These are phyloP conservation scores for Phytophthora podocarpi DNA, from an alignment of 352 stramenopile genomes.

Conservation along the genomic window DNA sequence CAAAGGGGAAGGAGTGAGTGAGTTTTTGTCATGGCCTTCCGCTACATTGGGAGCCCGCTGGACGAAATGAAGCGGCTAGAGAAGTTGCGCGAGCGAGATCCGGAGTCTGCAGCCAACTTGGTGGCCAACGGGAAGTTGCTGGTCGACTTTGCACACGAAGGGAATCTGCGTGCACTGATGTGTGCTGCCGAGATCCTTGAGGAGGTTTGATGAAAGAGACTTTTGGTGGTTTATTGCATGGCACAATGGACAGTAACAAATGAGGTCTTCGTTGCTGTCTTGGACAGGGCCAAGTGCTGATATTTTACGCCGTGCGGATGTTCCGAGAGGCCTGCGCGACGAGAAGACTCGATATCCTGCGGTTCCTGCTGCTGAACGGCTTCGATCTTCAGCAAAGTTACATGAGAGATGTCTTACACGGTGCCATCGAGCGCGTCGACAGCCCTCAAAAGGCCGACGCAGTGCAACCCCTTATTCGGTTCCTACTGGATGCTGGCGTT, in stretches of 20 bases:
- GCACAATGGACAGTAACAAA: not conserved
- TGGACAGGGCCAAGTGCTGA: constrained; percentile 56
- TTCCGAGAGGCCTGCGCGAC: constrained; percentile 60
- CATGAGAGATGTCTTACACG: constrained; percentile 61
- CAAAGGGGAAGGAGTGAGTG: too few species aligned
- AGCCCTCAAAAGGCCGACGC: constrained; percentile 37
- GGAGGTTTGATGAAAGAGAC: too few species aligned
- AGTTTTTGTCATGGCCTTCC: constrained; percentile 72
- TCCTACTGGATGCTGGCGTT: constrained; percentile 63
- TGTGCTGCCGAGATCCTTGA: constrained; percentile 51
- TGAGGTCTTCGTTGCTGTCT: not conserved
- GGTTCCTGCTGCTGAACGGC: constrained; percentile 66
- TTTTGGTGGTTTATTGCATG: too few species aligned
- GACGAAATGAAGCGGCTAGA: constrained; percentile 71
- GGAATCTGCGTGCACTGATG: constrained; percentile 59
- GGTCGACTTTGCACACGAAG: constrained; percentile 47
- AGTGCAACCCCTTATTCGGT: constrained; percentile 58
- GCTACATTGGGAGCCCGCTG: constrained; percentile 37
- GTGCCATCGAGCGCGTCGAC: constrained; percentile 47
- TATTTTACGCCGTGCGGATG: constrained; percentile 73
- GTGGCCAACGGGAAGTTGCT: constrained; percentile 72
- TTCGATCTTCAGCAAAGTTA: constrained; percentile 66
- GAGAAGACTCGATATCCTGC: constrained; percentile 59
- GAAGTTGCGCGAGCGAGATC: constrained; percentile 44
- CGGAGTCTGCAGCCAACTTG: constrained; percentile 58